Base-by-base conservation (phyloP, 768 basidiomycete species). In the Pseudohyphozyma bogoriensis region DNA sequence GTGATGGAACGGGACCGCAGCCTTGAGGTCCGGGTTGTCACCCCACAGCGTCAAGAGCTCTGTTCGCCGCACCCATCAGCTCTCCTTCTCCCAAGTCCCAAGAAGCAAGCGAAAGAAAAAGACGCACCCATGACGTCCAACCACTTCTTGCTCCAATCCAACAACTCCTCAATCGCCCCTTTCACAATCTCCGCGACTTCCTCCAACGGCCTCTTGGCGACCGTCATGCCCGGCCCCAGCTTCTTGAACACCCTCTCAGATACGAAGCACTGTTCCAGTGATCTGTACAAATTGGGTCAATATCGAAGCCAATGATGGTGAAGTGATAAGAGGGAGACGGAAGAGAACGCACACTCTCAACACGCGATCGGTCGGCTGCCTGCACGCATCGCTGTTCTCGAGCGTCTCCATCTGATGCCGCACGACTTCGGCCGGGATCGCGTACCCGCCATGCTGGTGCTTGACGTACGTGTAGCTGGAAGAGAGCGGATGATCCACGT, bases 1-100 rank as follows among this genome's bases (percentile, higher is more conserved):
- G 54, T 66, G 60, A 22, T 59, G 58, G 58, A 62, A 53, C 7
- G 64, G 64, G 11, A 66, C 29, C 24, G 56, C 51, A 1, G 58
- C 40, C 45, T 66, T 66, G 32, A 66, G 15, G 26, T 44, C 45
- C 6, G 22, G 5, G 22, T 16, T 20, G 44, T 37, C 51, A 22
- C 51, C 51, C 51, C 44, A 37, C 11, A 16, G 58, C 63, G 26
- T 45, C 28, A 8, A 37, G 36, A 28, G 54, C 63, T 22, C 63
- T 58, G 58, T 59, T 60, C 35, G 56, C 47, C 0, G 39, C 29
- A 15, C 57, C 18, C 22, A 24, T 28, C 12, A 54, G 42, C 42
- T 9, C 22, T 20, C 16, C 18, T 42, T 42, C 40, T 6, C 4
- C 4, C 40, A n/a, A n/a, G n/a, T n/a, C n/a, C n/a, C n/a, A n/a